Evolutionary conservation across 495 filamentous ascomycete genomes (phyloP), one percentile per base, ranked within the genome.

Genomic region (Hapsidospora chrysogenum): DNA sequence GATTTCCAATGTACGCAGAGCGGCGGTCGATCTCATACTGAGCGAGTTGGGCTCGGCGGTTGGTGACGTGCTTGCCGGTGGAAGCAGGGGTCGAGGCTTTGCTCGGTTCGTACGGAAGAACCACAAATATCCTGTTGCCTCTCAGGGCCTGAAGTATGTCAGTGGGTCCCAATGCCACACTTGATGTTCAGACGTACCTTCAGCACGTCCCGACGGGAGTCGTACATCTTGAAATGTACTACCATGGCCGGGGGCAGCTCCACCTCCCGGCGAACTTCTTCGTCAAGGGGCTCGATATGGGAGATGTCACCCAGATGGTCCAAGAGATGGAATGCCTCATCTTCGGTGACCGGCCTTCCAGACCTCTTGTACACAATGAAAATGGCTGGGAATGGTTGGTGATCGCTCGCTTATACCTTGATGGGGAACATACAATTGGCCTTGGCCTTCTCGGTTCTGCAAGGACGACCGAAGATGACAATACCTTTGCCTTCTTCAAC

Each of bases 381-480:
- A 5, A 57, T 53, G 7, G 68, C 70, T 75, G 29, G 2, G 15
- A 25, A 29, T 35, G 10, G 4, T 15, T 9, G n/a, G 25, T 27
- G 31, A 16, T 19, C 2, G 20, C 22, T 3, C 17, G 19, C 4
- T 31, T 13, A 11, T 15, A n/a, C n/a, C n/a, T 9, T 3, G 33
- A 33, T 16, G 35, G 13, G 16, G 18, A 17, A 60, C 67, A 58
- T 51, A 70, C 72, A 60, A 39, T 74, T 68, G 19, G 70, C 66
- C 39, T 64, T 64, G 1, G 53, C 57, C 54, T 50, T 57, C 53
- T 78, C 73, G 20, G 60, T 66, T 6, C 73, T 68, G 55, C 66
- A 70, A 9, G 63, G 55, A 26, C 73, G 69, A n/a, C 66, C 68
- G 32, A 62, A 49, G 35, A 78, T 64, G 19, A 62, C 36, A 14